These are phyloP conservation scores for Royoungia palumana DNA, from an alignment of 768 basidiomycete species.

Conservation along the genomic window DNA sequence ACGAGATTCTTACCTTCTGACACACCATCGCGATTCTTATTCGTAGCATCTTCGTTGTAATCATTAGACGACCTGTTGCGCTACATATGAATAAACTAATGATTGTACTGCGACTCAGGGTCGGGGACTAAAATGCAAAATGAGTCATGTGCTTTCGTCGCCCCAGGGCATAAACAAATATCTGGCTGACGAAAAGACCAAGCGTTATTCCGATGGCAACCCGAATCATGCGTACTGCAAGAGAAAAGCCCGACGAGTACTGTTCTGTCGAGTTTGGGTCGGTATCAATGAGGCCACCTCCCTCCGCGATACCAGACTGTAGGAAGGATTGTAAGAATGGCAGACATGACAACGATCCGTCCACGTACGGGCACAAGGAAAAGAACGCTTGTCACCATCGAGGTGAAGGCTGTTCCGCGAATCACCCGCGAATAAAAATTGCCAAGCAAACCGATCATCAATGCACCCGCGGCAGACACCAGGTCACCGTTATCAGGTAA, in stretches of 20 bases:
- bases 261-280: slow-evolving; percentile 50
- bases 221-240: slow-evolving; percentile 79
- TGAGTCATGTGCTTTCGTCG: slow-evolving; percentile 68
- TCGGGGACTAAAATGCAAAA: slow-evolving; percentile 59
- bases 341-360: not conserved
- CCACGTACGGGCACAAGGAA: slow-evolving; percentile 80
- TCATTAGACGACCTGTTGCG: slow-evolving; percentile 22
- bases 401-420: slow-evolving; percentile 81
- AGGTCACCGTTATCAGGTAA: slow-evolving; percentile 69
- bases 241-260: slow-evolving; percentile 73
- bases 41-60: slow-evolving; percentile 30
- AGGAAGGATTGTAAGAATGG: slow-evolving; percentile 18
- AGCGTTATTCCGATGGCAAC: slow-evolving; percentile 85
- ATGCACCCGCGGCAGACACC: slow-evolving; percentile 74
- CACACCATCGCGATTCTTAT: slow-evolving; percentile 29
- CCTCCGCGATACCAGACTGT: slow-evolving; percentile 74
- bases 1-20: slow-evolving; percentile 18
- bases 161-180: slow-evolving; percentile 72
- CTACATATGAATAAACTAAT: not conserved
- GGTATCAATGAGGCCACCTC: slow-evolving; percentile 58
- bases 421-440: slow-evolving; percentile 76
- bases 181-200: slow-evolving; percentile 78
- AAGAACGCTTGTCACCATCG: slow-evolving; percentile 91
- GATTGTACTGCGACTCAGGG: not conserved
- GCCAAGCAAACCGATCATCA: slow-evolving; percentile 74